These are phyloP conservation scores for Musa schizocarpa DNA, from an alignment of 176 grass and related monocot species.

Conservation along the genomic window DNA sequence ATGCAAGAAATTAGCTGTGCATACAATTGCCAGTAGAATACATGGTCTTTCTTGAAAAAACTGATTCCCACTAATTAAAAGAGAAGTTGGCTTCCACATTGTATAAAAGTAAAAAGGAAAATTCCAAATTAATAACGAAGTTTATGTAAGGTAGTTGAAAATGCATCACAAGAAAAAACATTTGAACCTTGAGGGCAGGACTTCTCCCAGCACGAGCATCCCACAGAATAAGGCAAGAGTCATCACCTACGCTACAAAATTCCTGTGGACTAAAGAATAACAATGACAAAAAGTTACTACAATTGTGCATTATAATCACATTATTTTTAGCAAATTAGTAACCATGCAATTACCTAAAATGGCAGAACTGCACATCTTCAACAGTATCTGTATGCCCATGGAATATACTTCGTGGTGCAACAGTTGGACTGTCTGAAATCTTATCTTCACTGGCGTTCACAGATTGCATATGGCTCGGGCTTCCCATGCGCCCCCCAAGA, in stretches of 20 bases:
- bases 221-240: constrained; percentile 93
- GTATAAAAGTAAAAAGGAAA: not conserved
- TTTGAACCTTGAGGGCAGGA: constrained; percentile 69
- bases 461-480: constrained; percentile 40
- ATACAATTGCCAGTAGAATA: too few relatives aligned
- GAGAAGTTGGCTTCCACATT: not conserved
- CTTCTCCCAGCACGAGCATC: constrained; percentile 71
- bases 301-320: constrained; percentile 9
- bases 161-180: constrained; percentile 8
- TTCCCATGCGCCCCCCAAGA: constrained; percentile 31
- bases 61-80: too few relatives aligned
- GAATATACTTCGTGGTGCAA: constrained; percentile 67
- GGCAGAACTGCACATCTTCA: constrained; percentile 95
- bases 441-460: constrained; percentile 42
- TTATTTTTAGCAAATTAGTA: not conserved
- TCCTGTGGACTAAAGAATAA: constrained; percentile 56
- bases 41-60: too few relatives aligned
- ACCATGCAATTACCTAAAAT: constrained; percentile 48
- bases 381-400: constrained; percentile 74
- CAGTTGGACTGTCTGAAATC: constrained; percentile 45
- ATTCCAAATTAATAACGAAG: not conserved
- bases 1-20: too few relatives aligned
- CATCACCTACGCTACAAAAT: constrained; percentile 97
- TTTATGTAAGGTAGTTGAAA: not conserved
- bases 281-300: not conserved